These are phyloP conservation scores for Asclepias syriaca DNA, from an alignment of 257 asterid species.

Conservation along the genomic window DNA sequence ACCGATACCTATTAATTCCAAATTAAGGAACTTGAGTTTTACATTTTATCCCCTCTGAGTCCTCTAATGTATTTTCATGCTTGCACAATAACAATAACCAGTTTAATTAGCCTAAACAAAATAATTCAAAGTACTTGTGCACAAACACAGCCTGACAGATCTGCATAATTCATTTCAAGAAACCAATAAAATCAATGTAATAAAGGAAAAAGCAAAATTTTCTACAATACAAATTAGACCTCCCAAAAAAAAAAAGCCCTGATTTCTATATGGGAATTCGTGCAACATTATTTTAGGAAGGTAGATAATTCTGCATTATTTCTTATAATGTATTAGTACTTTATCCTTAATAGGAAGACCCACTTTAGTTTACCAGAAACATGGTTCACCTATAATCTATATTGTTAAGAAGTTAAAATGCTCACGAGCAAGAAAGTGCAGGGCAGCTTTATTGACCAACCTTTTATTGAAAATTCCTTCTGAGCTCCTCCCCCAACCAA, in stretches of 20 bases:
- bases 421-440: not conserved
- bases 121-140: not conserved
- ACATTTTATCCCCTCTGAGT: not conserved
- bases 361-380: not conserved
- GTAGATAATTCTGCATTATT: not conserved
- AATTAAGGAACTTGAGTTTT: not conserved
- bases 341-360: not conserved
- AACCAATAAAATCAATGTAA: not conserved
- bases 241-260: no score
- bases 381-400: not conserved
- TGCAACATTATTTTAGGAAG: not conserved
- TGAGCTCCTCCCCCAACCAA: not conserved
- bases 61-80: not conserved
- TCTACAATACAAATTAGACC: not conserved
- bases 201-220: not conserved
- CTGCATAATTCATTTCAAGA: not conserved
- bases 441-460: not conserved
- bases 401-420: not conserved
- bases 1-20: no score
- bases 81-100: not conserved
- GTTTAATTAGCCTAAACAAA: not conserved
- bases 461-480: not conserved
- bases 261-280: not conserved
- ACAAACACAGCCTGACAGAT: not conserved
- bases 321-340: not conserved